Evolutionary conservation across 2,329 filamentous ascomycete genomes (phyloP).

Genomic region (Ceratocystis alfenasii): DNA sequence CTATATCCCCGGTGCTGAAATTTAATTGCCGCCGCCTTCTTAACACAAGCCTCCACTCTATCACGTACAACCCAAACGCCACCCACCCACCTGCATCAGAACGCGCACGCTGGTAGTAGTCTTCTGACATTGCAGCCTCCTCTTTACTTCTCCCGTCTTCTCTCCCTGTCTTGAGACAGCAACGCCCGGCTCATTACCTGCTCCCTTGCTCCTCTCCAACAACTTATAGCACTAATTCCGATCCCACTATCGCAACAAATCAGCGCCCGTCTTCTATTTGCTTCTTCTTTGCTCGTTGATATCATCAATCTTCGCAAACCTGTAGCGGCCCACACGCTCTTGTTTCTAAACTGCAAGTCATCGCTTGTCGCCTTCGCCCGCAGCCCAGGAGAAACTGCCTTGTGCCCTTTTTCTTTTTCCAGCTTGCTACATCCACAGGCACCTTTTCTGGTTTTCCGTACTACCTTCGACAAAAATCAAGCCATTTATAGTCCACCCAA

Average conservation of each 20-base stretch:
- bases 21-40: background rate
- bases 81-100: background rate
- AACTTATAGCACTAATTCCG: background rate
- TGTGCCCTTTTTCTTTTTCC: background rate
- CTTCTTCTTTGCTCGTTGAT: background rate
- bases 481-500: background rate
- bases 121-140: background rate
- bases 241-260: background rate
- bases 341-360: background rate
- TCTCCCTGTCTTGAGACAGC: background rate
- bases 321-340: background rate
- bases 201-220: background rate
- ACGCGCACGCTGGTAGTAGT: conserved; percentile 2
- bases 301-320: background rate
- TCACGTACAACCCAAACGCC: background rate
- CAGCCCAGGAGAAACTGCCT: background rate
- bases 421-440: background rate
- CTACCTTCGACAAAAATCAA: background rate
- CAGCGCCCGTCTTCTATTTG: background rate
- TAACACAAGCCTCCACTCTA: background rate
- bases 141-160: background rate
- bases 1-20: background rate
- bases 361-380: background rate
- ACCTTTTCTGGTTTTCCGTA: background rate
- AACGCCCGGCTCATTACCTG: background rate